Conservation (phyloP, 1,284 basidiomycete species). For the Coriolopsis trogii region DNA sequence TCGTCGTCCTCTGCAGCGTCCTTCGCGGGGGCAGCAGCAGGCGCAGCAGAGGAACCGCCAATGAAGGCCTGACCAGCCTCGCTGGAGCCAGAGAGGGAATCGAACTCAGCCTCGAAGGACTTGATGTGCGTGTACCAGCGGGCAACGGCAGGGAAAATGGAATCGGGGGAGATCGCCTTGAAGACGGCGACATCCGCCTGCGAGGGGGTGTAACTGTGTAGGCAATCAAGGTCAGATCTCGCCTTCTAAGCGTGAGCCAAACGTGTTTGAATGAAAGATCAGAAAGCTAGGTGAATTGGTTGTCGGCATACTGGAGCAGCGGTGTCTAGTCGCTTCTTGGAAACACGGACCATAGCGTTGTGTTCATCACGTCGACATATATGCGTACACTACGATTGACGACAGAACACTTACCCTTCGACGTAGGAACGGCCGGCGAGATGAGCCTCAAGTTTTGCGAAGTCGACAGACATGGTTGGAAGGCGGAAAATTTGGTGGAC, state of each 20-base stretch:
- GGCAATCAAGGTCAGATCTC: constrained; percentile 14
- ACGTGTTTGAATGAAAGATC: constrained; percentile 52
- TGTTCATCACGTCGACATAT: constrained; percentile 65
- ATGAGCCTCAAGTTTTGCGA: constrained; percentile 82
- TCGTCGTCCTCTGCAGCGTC: constrained; percentile 93
- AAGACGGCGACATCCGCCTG: constrained; percentile 97
- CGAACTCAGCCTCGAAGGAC: constrained; percentile 83
- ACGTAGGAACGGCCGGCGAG: constrained; percentile 87
- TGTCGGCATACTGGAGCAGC: constrained; percentile 84
- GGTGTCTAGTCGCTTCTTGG: constrained; percentile 98
- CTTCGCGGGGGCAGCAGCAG: constrained; percentile 55
- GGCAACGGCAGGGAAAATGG: constrained; percentile 77
- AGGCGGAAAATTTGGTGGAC: constrained; percentile 17
- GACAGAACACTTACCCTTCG: constrained; percentile 75
- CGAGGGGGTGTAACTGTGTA: constrained; percentile 85
- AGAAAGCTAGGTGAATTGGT: constrained; percentile 82
- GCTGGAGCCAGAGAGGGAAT: constrained; percentile 82
- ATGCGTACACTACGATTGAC: constrained; percentile 5
- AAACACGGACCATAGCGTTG: constrained; percentile 98
- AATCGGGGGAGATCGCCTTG: constrained; percentile 75
- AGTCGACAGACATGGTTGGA: constrained; percentile 70
- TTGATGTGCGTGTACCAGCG: constrained; percentile 97
- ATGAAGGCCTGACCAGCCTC: constrained; percentile 79
- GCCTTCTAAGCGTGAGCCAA: too few relatives aligned
- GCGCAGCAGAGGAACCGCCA: constrained; percentile 43